These are phyloP conservation scores for Leptographium flavum DNA, from an alignment of 2,329 filamentous ascomycete genomes.

Conservation along the genomic window DNA sequence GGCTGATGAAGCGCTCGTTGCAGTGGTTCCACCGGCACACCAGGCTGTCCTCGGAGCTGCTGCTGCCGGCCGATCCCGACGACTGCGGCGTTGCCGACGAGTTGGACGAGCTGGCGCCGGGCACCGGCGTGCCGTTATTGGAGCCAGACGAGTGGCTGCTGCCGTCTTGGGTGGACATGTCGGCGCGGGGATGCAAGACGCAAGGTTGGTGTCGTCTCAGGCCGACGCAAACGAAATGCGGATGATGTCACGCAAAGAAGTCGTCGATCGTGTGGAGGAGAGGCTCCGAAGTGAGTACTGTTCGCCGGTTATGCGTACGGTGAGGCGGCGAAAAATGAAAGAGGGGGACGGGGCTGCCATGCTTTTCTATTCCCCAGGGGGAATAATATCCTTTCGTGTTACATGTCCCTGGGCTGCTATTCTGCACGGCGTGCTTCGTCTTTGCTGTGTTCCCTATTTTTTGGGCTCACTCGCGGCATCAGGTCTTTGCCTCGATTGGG, in stretches of 20 bases:
- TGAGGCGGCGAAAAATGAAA: not conserved
- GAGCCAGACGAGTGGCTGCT: slow-evolving; percentile 23
- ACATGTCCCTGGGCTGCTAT: not conserved
- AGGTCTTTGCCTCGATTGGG: slow-evolving; percentile 5
- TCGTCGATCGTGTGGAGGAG: not conserved
- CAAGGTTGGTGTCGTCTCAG: no score
- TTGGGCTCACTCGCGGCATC: not conserved
- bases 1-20: slow-evolving; percentile 40
- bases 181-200: not conserved
- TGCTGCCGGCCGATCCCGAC: slow-evolving; percentile 9
- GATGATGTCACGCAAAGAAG: not conserved
- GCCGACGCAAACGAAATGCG: no score
- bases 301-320: no score
- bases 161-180: slow-evolving; percentile 7
- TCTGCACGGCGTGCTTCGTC: slow-evolving; percentile 1
- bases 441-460: slow-evolving; percentile 1
- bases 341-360: not conserved
- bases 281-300: no score
- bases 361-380: not conserved
- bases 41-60: slow-evolving; percentile 33
- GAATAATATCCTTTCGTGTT: slow-evolving; percentile 3
- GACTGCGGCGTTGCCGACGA: slow-evolving; percentile 21
- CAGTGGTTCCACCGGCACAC: slow-evolving; percentile 47
- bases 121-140: slow-evolving; percentile 38
- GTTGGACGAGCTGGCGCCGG: slow-evolving; percentile 31